These are phyloP conservation scores for Penicillium samsonianum DNA, from an alignment of 495 filamentous ascomycete species.

Conservation along the genomic window DNA sequence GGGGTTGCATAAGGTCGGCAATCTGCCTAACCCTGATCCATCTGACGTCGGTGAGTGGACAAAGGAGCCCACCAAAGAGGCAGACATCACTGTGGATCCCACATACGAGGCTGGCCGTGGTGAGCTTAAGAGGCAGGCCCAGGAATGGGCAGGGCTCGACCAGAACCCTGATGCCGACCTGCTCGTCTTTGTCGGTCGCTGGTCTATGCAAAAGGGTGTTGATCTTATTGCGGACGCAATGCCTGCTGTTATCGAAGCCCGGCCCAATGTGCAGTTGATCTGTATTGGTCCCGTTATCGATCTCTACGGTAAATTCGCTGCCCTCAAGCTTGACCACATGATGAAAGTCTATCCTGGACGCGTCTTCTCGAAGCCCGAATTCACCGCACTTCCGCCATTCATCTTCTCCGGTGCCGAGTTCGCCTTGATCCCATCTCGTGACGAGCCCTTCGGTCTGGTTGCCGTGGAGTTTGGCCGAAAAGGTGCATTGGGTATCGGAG, in stretches of 20 bases:
- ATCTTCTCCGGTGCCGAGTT: constrained; percentile 81
- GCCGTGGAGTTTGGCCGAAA: constrained; percentile 80
- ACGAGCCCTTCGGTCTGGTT: constrained; percentile 78
- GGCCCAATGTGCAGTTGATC: constrained; percentile 67
- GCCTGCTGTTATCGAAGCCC: constrained; percentile 66
- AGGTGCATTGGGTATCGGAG: constrained; percentile 73
- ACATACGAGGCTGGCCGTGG: constrained; percentile 58
- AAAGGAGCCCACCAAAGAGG: constrained; percentile 51
- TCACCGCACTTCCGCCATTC: constrained; percentile 72
- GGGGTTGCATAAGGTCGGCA: constrained; percentile 70
- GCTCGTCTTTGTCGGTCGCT: constrained; percentile 77
- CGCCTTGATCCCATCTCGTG: constrained; percentile 74
- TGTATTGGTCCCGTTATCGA: constrained; percentile 75
- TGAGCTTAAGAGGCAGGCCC: constrained; percentile 66
- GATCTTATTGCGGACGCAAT: constrained; percentile 81
- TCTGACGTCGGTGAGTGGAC: constrained; percentile 71
- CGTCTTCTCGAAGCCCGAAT: constrained; percentile 78
- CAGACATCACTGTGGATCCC: constrained; percentile 56
- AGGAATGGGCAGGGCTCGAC: constrained; percentile 74
- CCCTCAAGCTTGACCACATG: constrained; percentile 69
- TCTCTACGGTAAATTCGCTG: constrained; percentile 76
- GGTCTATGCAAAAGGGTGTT: constrained; percentile 78
- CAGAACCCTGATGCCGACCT: constrained; percentile 70
- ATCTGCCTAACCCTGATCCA: constrained; percentile 75
- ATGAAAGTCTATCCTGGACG: constrained; percentile 72